Base-by-base conservation (phyloP, 2,329 filamentous ascomycete species). In the Fusarium irregulare region DNA sequence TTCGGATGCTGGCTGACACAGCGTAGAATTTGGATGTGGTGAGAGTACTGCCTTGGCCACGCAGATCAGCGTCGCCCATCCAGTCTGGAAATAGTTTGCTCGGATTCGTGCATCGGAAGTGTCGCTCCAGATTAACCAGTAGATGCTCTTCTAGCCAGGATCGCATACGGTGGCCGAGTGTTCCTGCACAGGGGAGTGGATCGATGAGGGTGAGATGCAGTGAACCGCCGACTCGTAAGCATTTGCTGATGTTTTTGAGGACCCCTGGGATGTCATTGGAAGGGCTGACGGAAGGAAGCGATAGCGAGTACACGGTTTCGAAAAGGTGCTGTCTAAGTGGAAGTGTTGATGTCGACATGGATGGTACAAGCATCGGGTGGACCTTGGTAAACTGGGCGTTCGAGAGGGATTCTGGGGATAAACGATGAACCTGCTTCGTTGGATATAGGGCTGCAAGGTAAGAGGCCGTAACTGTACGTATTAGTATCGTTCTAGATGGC, bases 61-160 rank as follows among this genome's bases (percentile, higher is more conserved):
- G 78, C 60, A 90, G 83, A 1, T 83, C 83, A 2, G 85, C 87
- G 27, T 88, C 84, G 0, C 80, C 81, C 18, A 92, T 81, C 86
- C 89, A 91, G 28, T 82, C 78, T 0, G 88, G 87, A 44, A 92
- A 85, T 3, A 88, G 78, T 12, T 83, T 83, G 40, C 83, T 87
- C 0, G 90, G 90, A 56, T 85, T 88, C 7, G 84, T 84, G 70
- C 88, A 91, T 11, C 87, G 84, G 59, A 87, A 89, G 18, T 85
- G 80, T 23, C 82, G 82, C 73, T 89, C 87, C 0, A 92, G 78
- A 60, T 89, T 89, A 9, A 86, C 76, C 3, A 90, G 76, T 1
- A 92, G 80, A 54, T 91, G 82, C 6, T 86, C 82, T 45, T 91
- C 87, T 4, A 92, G 80, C 90, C 90, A 92, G 2, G 80, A 76